Evolutionary conservation across 495 filamentous ascomycete genomes (phyloP).

Genomic region (Ascodesmis nigricans): DNA sequence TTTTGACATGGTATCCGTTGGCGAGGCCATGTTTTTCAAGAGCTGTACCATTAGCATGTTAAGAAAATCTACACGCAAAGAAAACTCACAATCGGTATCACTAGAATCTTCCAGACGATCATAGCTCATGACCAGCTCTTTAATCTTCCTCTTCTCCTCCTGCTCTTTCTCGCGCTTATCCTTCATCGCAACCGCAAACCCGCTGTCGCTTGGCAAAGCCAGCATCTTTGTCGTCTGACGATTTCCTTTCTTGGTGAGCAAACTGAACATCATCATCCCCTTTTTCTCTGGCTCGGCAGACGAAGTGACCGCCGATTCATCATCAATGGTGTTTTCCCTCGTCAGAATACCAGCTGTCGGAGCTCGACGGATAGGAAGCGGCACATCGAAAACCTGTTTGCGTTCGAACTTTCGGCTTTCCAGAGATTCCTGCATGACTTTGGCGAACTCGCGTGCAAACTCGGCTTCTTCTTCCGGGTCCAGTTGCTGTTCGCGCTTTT

Average conservation of each 20-base stretch:
- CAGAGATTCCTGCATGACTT: conserved; percentile 94
- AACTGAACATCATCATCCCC: conserved; percentile 72
- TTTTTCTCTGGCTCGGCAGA: conserved; percentile 23
- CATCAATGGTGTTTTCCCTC: conserved; percentile 33
- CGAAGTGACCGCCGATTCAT: conserved; percentile 18
- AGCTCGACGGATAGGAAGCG: conserved; percentile 57
- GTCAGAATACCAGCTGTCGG: conserved; percentile 23
- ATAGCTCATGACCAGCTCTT: conserved; percentile 88
- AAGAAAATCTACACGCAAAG: conserved; percentile 27
- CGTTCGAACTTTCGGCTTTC: conserved; percentile 88
- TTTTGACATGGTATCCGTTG: conserved; percentile 18
- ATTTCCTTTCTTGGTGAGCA: conserved; percentile 91
- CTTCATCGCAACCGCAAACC: conserved; percentile 86
- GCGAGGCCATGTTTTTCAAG: conserved; percentile 15
- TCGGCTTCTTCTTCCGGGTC: conserved; percentile 91
- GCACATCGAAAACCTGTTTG: conserved; percentile 80
- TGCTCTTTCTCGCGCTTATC: conserved; percentile 83
- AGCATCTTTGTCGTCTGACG: conserved; percentile 86
- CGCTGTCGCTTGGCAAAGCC: conserved; percentile 83
- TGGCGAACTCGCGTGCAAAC: conserved; percentile 93
- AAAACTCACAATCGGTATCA: conserved; percentile 41
- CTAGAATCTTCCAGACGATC: conserved; percentile 65
- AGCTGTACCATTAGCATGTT: conserved; percentile 20
- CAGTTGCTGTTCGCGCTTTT: conserved; percentile 66
- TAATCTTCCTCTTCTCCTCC: conserved; percentile 94